These are phyloP conservation scores for Syzygium jambos DNA, from an alignment of 345 rosid species.

Conservation along the genomic window DNA sequence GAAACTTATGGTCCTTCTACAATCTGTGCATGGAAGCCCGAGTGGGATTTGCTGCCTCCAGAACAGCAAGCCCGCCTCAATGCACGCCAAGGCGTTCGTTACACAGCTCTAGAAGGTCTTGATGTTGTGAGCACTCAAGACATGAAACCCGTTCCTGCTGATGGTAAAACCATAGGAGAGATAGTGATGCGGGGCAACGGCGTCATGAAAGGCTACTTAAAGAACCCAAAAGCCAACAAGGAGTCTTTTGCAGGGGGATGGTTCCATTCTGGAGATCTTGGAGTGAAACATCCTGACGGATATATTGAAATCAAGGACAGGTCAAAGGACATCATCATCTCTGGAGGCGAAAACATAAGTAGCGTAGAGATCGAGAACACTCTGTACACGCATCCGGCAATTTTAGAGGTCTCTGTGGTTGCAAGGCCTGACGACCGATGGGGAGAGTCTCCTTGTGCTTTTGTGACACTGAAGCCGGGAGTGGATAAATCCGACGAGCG, in stretches of 20 bases:
- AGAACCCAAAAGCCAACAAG: constrained; percentile 69
- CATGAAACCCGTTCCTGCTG: constrained; percentile 65
- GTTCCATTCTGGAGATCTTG: constrained; percentile 90
- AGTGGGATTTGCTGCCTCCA: constrained; percentile 75
- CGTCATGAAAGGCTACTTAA: constrained; percentile 87
- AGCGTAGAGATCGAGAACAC: constrained; percentile 75
- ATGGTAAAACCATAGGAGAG: constrained; percentile 79
- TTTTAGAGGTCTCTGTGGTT: constrained; percentile 81
- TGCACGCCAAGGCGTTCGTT: constrained; percentile 89
- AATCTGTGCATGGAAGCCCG: constrained; percentile 85
- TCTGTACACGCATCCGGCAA: constrained; percentile 61
- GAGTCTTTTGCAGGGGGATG: constrained; percentile 83
- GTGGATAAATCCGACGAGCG: constrained; percentile 27
- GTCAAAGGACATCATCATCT: constrained; percentile 85
- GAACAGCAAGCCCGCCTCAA: constrained; percentile 71
- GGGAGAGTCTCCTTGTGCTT: constrained; percentile 93
- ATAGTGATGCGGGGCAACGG: constrained; percentile 71
- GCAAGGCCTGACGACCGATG: constrained; percentile 77
- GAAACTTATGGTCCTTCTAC: constrained; percentile 90
- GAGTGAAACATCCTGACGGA: constrained; percentile 76
- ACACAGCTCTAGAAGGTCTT: constrained; percentile 54
- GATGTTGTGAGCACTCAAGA: constrained; percentile 59
- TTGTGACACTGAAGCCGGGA: constrained; percentile 57
- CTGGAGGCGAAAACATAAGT: constrained; percentile 92
- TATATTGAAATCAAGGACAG: constrained; percentile 86